Base-by-base conservation (phyloP, 177 flowering plant species). In the Tripterygium wilfordii region DNA sequence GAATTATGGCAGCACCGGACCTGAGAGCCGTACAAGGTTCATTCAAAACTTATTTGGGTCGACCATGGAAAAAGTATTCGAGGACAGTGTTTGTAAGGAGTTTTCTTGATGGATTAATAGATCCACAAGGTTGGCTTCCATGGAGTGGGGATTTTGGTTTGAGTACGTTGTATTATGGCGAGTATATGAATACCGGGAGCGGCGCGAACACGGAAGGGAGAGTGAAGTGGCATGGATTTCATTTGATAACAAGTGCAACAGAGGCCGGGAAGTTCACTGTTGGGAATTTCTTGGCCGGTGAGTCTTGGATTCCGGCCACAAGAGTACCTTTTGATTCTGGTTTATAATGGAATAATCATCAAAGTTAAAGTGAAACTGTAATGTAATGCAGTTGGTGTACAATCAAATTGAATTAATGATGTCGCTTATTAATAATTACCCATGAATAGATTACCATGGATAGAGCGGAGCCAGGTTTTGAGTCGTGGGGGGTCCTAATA, bases 41-140 rank as follows among this genome's bases (percentile, higher is more conserved):
- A n/a, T 35, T 31, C 13, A 37, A 42, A 41, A 56, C 23, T 9
- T 68, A 56, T 22, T 32, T 68, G 17, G 73, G 73, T 0, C 19
- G 73, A 51, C 73, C 73, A 20, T 68, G 73, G 73, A 15, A 57
- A 20, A 49, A 60, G 35, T 68, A 60, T 36, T 64, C 73, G 16
- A 64, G 69, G 54, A 68, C 73, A 8, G 62, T 68, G 30, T 35
- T 63, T 10, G 51, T 68, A 55, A 59, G 59, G 38, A 33, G 53
- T 14, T 9, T 3, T 1, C 10, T 68, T 0, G 72, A 53, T 9
- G 59, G 60, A 3, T 1, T 68, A 33, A 53, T 64, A 16, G n/a
- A 45, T 12, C 63, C 73, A 2, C 50, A 28, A 0, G 69, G 73
- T 15, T 68, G 73, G 73, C 9, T 49, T 15, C 56, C 65, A 2